Conservation (phyloP, 2,329 filamentous ascomycete species). For the Fusarium marasasianum region DNA sequence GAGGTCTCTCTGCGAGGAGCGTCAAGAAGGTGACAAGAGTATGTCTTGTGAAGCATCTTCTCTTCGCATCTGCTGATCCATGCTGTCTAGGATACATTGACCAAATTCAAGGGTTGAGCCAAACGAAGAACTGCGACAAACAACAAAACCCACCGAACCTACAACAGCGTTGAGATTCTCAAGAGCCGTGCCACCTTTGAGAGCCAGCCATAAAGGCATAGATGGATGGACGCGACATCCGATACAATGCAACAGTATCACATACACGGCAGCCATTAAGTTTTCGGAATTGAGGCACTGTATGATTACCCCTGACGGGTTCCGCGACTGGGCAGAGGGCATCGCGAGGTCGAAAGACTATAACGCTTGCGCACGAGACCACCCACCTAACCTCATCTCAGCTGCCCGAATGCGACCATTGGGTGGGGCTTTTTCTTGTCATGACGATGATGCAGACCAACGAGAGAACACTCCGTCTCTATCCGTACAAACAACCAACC, state of each 20-base stretch:
- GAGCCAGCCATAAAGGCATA: background rate
- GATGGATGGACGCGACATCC: background rate
- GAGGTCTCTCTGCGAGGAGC: slow-evolving; percentile 76
- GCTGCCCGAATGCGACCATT: slow-evolving; percentile 25
- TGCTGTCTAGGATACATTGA: slow-evolving; percentile 65
- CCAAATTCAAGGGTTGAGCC: slow-evolving; percentile 73
- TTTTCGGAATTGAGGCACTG: background rate
- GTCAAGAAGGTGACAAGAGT: slow-evolving; percentile 82
- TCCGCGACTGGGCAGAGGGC: slow-evolving; percentile 1
- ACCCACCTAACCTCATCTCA: slow-evolving; percentile 23
- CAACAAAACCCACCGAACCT: background rate
- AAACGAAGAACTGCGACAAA: background rate
- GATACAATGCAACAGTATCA: background rate
- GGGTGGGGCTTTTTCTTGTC: slow-evolving; percentile 33
- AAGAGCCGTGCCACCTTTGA: slow-evolving; percentile 9
- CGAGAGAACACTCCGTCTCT: slow-evolving; percentile 3
- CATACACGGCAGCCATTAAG: background rate
- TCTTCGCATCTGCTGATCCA: slow-evolving; percentile 12
- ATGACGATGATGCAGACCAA: slow-evolving; percentile 27
- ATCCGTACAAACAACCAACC: background rate
- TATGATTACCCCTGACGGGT: background rate
- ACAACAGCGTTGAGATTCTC: background rate
- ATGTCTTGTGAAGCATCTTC: slow-evolving; percentile 44
- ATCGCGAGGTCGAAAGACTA: slow-evolving; percentile 2
- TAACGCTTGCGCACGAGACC: slow-evolving; percentile 40